These are phyloP conservation scores for Talaromyces sp. DNA, from an alignment of 2,329 filamentous ascomycete species.

Conservation along the genomic window DNA sequence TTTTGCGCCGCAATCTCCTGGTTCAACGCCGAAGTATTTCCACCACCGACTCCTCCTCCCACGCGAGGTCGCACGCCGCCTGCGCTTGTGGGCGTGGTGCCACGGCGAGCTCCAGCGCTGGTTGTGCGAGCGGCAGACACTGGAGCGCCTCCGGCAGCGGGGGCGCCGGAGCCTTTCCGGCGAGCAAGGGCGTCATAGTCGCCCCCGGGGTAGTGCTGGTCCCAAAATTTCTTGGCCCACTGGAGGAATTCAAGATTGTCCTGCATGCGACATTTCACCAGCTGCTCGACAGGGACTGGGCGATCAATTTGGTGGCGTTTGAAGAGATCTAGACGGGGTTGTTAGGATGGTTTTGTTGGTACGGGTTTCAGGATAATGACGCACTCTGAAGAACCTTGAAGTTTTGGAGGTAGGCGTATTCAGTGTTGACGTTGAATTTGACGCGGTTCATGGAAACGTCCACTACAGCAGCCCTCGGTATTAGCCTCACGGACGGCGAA, in stretches of 20 bases:
- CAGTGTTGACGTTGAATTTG: conserved; percentile 96
- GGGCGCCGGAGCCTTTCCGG: conserved; percentile 69
- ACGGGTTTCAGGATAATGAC: conserved; percentile 24
- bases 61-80: conserved; percentile 42
- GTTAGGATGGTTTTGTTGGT: neutral
- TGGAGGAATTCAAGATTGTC: conserved; percentile 99
- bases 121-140: conserved; percentile 45
- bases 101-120: conserved; percentile 44
- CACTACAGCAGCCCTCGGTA: conserved; percentile 38
- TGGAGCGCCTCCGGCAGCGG: conserved; percentile 32
- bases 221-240: conserved; percentile 96
- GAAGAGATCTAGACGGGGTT: conserved; percentile 59
- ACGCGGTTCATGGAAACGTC: conserved; percentile 93
- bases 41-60: conserved; percentile 51
- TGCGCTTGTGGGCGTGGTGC: conserved; percentile 56
- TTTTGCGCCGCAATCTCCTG: conserved; percentile 85
- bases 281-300: conserved; percentile 77
- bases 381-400: conserved; percentile 96
- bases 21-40: conserved; percentile 66
- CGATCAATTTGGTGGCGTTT: conserved; percentile 83
- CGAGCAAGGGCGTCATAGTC: conserved; percentile 89
- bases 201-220: conserved; percentile 93
- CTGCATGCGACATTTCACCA: conserved; percentile 99
- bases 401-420: conserved; percentile 97
- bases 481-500: neutral